Percentiles rank a stretch among this genome's conserved stretches.
phyloP scores from a whole-genome alignment of 2,329 filamentous ascomycete genomes.

The Colletotrichum sojae region DNA sequence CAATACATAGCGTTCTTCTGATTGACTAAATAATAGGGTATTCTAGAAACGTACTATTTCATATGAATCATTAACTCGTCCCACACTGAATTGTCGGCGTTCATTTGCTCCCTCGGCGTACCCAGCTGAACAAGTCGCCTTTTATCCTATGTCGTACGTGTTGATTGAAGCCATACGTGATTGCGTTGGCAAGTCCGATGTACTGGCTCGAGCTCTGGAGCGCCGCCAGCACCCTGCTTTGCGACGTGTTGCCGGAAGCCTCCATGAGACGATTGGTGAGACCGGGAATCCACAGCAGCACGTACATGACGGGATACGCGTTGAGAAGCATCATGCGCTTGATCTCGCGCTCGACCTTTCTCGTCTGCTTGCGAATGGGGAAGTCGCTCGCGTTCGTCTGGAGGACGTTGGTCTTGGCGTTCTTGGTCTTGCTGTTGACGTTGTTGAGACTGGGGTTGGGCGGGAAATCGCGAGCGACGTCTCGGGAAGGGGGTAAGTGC shows the following conservation, averaged over 20 bases:
- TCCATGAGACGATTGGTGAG: constrained; percentile 52
- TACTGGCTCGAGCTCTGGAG: constrained; percentile 55
- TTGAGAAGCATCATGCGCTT: constrained; percentile 53
- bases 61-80: constrained; percentile 32
- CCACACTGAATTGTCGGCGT: constrained; percentile 3
- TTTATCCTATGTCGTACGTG: constrained; percentile 42
- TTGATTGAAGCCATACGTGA: constrained; percentile 56
- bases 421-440: constrained; percentile 3
- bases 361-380: constrained; percentile 41
- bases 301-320: constrained; percentile 54
- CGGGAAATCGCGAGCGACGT: constrained; percentile 27
- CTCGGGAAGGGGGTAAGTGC: constrained; percentile 9
- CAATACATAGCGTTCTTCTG: not conserved
- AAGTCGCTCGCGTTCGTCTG: constrained; percentile 41
- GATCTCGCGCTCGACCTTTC: constrained; percentile 45
- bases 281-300: constrained; percentile 56
- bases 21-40: constrained; percentile 36
- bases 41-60: constrained; percentile 35
- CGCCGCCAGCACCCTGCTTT: constrained; percentile 44
- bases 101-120: constrained; percentile 11
- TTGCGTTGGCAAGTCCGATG: constrained; percentile 54
- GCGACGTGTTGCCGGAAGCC: constrained; percentile 42
- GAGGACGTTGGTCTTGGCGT: constrained; percentile 6
- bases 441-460: constrained; percentile 23
- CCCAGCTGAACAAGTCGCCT: constrained; percentile 31